Percentiles rank a stretch among this genome's conserved stretches.
These are phyloP conservation scores for Globisporangium orthogonon DNA, from an alignment of 352 stramenopile species.

Conservation along the genomic window DNA sequence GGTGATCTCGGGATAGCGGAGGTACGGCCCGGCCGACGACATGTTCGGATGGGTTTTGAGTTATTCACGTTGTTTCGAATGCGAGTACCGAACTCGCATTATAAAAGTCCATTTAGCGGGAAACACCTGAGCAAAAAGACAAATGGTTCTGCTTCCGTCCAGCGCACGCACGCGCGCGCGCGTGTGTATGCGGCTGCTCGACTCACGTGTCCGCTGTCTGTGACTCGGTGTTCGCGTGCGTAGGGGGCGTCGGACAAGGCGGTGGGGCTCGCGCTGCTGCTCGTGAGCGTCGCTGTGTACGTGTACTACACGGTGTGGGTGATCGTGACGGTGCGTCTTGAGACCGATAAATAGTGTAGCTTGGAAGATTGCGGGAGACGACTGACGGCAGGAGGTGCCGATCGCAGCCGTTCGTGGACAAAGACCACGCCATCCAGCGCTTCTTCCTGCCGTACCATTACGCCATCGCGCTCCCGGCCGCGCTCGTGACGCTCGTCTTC, in stretches of 20 bases:
- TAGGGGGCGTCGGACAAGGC: conserved; percentile 72
- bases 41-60: too few species aligned
- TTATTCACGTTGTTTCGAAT: too few species aligned
- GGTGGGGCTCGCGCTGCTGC: conserved; percentile 69
- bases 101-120: too few species aligned
- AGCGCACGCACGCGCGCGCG: too few species aligned
- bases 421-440: conserved; percentile 64
- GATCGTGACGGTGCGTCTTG: conserved; percentile 68
- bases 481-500: conserved; percentile 85
- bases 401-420: conserved; percentile 82
- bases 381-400: background rate
- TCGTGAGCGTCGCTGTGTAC: conserved; percentile 78
- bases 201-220: background rate
- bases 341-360: too few species aligned
- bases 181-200: too few species aligned
- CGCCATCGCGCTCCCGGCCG: conserved; percentile 81
- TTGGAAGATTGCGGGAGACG: too few species aligned
- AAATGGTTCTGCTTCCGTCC: background rate
- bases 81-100: too few species aligned
- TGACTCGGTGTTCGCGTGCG: background rate
- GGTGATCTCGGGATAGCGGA: too few species aligned
- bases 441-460: conserved; percentile 89
- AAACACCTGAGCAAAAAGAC: too few species aligned
- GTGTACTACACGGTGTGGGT: conserved; percentile 92
- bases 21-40: too few species aligned